Percentiles rank a stretch among this genome's conserved stretches.
Conservation (phyloP, 352 stramenopile genomes). For the Lagenidium sp. region DNA sequence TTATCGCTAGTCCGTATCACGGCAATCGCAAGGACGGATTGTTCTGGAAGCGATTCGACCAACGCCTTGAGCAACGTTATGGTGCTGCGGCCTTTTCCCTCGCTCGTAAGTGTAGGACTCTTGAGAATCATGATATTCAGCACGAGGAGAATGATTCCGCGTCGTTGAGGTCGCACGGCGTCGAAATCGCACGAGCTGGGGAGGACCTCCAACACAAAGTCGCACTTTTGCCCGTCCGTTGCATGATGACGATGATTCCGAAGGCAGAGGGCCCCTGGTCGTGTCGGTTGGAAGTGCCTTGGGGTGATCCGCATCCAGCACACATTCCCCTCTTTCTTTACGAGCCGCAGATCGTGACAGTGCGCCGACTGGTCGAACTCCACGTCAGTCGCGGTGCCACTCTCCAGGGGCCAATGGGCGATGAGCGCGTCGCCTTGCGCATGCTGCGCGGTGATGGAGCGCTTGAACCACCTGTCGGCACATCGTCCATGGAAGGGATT, state of each 20-base stretch:
- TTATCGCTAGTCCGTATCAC: no score
- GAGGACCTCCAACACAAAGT: constrained; percentile 11
- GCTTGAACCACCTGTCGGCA: constrained; percentile 6
- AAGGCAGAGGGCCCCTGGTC: background rate
- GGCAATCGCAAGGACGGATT: no score
- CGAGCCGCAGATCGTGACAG: constrained; percentile 4
- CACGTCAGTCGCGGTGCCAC: background rate
- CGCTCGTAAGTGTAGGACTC: constrained; percentile 13
- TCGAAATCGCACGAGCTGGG: background rate
- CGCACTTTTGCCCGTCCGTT: background rate
- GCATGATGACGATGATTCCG: background rate
- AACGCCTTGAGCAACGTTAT: constrained; percentile 10
- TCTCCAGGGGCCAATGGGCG: constrained; percentile 11
- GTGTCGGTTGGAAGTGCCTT: background rate
- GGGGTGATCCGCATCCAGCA: constrained; percentile 7
- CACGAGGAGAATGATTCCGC: constrained; percentile 14
- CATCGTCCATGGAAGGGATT: background rate
- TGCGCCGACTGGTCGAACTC: constrained; percentile 11
- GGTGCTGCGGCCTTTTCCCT: constrained; percentile 7
- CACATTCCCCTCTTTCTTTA: no score
- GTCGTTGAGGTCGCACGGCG: background rate
- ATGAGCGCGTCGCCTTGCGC: constrained; percentile 1
- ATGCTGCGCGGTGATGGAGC: constrained; percentile 3
- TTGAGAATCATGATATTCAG: constrained; percentile 23
- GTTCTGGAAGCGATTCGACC: constrained; percentile 3